Evolutionary conservation across 768 basidiomycete genomes (phyloP).

Genomic region (Hericium alpestre): DNA sequence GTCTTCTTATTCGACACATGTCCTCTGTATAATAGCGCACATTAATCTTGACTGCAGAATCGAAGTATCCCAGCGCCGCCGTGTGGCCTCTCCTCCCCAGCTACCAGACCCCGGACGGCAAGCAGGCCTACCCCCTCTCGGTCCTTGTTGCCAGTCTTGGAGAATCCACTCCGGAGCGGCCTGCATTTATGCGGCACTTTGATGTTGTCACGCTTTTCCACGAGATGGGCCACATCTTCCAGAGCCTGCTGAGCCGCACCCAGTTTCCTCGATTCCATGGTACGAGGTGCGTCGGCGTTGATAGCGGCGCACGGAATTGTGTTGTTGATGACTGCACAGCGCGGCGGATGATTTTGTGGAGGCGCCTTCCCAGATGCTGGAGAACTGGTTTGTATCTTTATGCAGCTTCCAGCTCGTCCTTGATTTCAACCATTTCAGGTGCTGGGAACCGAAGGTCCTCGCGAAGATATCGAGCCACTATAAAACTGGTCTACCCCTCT

Average conservation of each 20-base stretch:
- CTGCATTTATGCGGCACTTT: too few relatives aligned
- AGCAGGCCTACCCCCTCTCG: too few relatives aligned
- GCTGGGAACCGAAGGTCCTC: conserved; percentile 31
- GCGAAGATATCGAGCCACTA: conserved; percentile 77
- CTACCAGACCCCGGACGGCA: too few relatives aligned
- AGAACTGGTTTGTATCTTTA: conserved; percentile 60
- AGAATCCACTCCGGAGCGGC: too few relatives aligned
- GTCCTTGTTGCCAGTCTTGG: too few relatives aligned
- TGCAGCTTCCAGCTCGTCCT: not conserved
- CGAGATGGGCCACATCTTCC: conserved; percentile 59
- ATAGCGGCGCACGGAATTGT: not conserved
- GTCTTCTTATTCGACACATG: too few relatives aligned
- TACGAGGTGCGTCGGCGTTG: conserved; percentile 23
- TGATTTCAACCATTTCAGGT: not conserved
- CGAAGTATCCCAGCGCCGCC: too few relatives aligned
- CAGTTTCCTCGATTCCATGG: conserved; percentile 74
- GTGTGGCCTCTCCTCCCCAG: too few relatives aligned
- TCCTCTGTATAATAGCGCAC: too few relatives aligned
- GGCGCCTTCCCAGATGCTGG: conserved; percentile 86
- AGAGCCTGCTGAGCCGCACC: conserved; percentile 53
- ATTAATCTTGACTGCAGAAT: too few relatives aligned
- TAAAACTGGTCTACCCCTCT: conserved; percentile 59
- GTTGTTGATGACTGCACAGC: conserved; percentile 15
- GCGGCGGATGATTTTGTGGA: conserved; percentile 79
- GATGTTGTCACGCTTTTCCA: conserved; percentile 89